phyloP scores from a whole-genome alignment of 176 grass and related monocot genomes.

The Miscanthus lutarioriparius region DNA sequence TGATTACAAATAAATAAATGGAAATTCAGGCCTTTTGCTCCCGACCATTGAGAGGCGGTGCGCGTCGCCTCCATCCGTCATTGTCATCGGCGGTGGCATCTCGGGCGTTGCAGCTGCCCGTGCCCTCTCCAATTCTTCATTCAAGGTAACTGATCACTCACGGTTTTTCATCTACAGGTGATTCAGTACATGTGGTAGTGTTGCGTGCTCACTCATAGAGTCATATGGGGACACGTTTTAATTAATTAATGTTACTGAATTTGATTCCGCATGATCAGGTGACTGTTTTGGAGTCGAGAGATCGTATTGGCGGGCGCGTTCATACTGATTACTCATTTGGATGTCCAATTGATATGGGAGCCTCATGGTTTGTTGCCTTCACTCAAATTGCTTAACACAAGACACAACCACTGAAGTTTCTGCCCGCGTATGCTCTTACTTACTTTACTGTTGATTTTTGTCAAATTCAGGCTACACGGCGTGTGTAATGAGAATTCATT shows the following conservation, averaged over 20 bases:
- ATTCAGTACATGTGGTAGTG: not conserved
- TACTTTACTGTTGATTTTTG: not conserved
- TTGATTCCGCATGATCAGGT: slow-evolving; percentile 38
- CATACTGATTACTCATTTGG: slow-evolving; percentile 85
- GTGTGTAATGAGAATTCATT: slow-evolving; percentile 90
- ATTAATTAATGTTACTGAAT: not conserved
- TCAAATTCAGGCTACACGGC: slow-evolving; percentile 72
- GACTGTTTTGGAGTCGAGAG: slow-evolving; percentile 81
- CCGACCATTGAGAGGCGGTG: slow-evolving; percentile 68
- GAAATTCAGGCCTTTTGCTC: slow-evolving; percentile 68
- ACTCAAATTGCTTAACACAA: not conserved
- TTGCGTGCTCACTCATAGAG: not conserved
- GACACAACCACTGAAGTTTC: not conserved
- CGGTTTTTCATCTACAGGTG: not conserved
- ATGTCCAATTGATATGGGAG: slow-evolving; percentile 97
- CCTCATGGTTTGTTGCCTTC: slow-evolving; percentile 71
- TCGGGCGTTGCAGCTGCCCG: slow-evolving; percentile 81
- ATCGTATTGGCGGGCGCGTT: slow-evolving; percentile 75
- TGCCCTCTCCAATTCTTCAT: slow-evolving; percentile 77
- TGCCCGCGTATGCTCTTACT: not conserved
- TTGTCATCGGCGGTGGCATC: slow-evolving; percentile 92
- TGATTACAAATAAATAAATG: not conserved
- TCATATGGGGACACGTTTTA: not conserved
- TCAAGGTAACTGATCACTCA: slow-evolving; percentile 42
- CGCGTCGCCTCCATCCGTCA: slow-evolving; percentile 69